These are phyloP conservation scores for Gyromitra esculenta DNA, from an alignment of 2,329 filamentous ascomycete species.

Conservation along the genomic window DNA sequence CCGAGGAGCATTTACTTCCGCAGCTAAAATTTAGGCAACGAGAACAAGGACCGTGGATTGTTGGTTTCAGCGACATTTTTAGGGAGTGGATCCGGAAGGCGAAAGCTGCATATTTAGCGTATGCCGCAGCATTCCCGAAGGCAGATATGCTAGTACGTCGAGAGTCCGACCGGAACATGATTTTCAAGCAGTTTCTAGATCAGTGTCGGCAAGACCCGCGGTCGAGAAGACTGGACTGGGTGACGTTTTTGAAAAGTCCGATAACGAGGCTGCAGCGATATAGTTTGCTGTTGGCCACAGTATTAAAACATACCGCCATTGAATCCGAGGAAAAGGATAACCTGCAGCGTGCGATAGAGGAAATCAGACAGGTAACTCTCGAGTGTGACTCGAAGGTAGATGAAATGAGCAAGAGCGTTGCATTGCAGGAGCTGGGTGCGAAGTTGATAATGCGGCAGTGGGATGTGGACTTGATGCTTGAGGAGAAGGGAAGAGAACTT, in stretches of 20 bases:
- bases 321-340: constrained; percentile 93
- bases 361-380: constrained; percentile 86
- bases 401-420: constrained; percentile 90
- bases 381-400: constrained; percentile 94
- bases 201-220: constrained; percentile 79
- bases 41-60: constrained; percentile 94
- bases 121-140: constrained; percentile 85
- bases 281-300: constrained; percentile 80
- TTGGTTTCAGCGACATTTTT: constrained; percentile 96
- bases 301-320: constrained; percentile 81
- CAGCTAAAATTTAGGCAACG: constrained; percentile 97
- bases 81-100: constrained; percentile 98
- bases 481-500: constrained; percentile 90
- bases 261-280: constrained; percentile 94
- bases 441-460: constrained; percentile 89
- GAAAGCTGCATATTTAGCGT: constrained; percentile 86
- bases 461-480: constrained; percentile 87
- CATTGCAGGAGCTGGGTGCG: constrained; percentile 81
- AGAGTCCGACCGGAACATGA: constrained; percentile 82
- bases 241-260: constrained; percentile 90
- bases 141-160: constrained; percentile 84
- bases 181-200: constrained; percentile 87
- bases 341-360: constrained; percentile 82
- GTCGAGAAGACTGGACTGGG: constrained; percentile 87
- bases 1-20: constrained; percentile 89